phyloP scores from a whole-genome alignment of 495 filamentous ascomycete species.

The Talaromyces borbonicus region DNA sequence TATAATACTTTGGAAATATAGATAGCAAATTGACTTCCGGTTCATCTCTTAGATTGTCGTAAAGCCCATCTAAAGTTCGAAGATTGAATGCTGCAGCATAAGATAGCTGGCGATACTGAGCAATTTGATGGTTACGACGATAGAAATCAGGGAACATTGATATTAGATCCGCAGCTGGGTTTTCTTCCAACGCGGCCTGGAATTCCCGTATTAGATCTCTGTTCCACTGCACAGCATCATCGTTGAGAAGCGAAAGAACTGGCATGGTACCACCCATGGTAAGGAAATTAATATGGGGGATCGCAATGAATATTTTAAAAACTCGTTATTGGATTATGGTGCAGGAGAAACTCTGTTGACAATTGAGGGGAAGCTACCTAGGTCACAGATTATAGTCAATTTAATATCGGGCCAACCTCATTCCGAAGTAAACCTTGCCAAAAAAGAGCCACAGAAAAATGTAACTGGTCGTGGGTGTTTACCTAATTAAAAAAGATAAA shows the following conservation, averaged over 20 bases:
- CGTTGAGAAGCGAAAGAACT: not conserved
- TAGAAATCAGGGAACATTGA: conserved; percentile 12
- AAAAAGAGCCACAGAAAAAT: no score
- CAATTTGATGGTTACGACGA: conserved; percentile 9
- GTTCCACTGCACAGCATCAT: conserved; percentile 13
- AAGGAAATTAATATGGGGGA: not conserved
- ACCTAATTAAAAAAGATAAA: no score
- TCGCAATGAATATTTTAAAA: not conserved
- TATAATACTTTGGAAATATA: conserved; percentile 11
- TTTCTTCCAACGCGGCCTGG: conserved; percentile 10
- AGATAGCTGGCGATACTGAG: conserved; percentile 8
- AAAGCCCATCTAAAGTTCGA: conserved; percentile 7
- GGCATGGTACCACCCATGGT: not conserved
- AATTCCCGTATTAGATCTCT: conserved; percentile 13
- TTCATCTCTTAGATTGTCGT: conserved; percentile 7
- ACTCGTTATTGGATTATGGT: not conserved
- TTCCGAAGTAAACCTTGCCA: not conserved
- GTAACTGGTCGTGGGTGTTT: no score
- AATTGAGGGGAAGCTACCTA: not conserved
- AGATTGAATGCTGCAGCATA: conserved; percentile 10
- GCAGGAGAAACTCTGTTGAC: not conserved
- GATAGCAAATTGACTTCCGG: conserved; percentile 15
- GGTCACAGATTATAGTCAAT: not conserved
- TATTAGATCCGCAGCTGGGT: conserved; percentile 13
- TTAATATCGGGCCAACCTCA: not conserved